Conservation (phyloP, 805 yeast genomes). For the Nakazawaea pomicola region DNA sequence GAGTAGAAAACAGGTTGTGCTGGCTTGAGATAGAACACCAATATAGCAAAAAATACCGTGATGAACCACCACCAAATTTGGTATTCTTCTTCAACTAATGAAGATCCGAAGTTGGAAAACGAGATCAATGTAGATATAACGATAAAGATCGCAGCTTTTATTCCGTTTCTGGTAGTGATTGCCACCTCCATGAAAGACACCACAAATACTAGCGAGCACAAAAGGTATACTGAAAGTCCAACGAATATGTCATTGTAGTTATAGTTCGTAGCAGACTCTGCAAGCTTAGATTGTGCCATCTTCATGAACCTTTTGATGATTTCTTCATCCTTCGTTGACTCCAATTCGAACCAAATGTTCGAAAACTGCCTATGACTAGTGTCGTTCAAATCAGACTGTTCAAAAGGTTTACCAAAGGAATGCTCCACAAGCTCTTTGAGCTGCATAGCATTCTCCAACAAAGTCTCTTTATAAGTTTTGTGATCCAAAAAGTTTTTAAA, state of each 20-base stretch:
- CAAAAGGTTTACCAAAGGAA: constrained; percentile 23
- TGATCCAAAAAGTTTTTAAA: constrained; percentile 49
- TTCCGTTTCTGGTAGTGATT: constrained; percentile 3
- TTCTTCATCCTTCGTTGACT: constrained; percentile 9
- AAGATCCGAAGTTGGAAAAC: constrained; percentile 71
- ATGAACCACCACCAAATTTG: constrained; percentile 90
- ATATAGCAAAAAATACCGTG: constrained; percentile 26
- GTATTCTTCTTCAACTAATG: constrained; percentile 92
- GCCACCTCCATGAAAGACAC: constrained; percentile 18
- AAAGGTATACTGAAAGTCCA: constrained; percentile 31
- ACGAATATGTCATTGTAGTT: constrained; percentile 42
- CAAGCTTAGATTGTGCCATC: constrained; percentile 43
- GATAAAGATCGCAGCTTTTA: constrained; percentile 12
- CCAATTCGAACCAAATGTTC: constrained; percentile 3
- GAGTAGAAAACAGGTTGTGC: neutral
- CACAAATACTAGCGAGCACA: constrained; percentile 27
- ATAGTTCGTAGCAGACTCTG: constrained; percentile 70
- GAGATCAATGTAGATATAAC: constrained; percentile 33
- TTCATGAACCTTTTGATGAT: constrained; percentile 32
- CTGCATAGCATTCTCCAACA: constrained; percentile 56
- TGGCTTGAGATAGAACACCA: constrained; percentile 16
- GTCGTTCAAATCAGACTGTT: constrained; percentile 1
- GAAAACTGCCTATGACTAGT: constrained; percentile 13
- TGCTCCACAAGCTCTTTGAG: constrained; percentile 42
- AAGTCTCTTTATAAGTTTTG: constrained; percentile 25